phyloP scores from a whole-genome alignment of 495 filamentous ascomycete genomes.

The Aspergillus hancockii region DNA sequence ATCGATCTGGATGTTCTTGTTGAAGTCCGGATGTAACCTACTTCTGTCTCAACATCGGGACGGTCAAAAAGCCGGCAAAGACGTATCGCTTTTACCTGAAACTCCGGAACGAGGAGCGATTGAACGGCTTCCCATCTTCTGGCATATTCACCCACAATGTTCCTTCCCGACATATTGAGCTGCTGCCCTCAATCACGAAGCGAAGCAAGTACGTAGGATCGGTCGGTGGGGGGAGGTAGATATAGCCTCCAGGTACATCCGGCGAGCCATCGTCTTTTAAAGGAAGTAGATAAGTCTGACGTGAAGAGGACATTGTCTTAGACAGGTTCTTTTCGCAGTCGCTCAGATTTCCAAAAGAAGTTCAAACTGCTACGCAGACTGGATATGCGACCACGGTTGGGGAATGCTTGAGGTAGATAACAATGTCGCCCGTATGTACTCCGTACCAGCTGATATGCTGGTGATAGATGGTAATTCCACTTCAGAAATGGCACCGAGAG shows the following conservation, averaged over 20 bases:
- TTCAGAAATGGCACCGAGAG: background rate
- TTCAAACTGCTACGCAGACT: background rate
- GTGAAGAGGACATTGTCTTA: conserved; percentile 30
- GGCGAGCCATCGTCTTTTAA: conserved; percentile 92
- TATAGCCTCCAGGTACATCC: conserved; percentile 84
- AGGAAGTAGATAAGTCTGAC: conserved; percentile 78
- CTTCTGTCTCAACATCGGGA: conserved; percentile 25
- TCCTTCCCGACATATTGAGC: conserved; percentile 90
- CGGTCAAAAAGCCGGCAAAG: conserved; percentile 1
- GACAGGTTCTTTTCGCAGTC: background rate
- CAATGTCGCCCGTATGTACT: background rate
- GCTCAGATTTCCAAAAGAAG: background rate
- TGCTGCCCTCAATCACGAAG: conserved; percentile 93
- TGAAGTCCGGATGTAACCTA: conserved; percentile 90
- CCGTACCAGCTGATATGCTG: background rate
- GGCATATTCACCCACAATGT: conserved; percentile 97
- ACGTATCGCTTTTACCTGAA: conserved; percentile 64
- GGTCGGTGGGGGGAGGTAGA: conserved; percentile 80
- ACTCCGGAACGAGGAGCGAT: conserved; percentile 74
- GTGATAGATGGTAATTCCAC: background rate
- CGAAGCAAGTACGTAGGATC: conserved; percentile 74
- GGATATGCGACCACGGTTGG: background rate
- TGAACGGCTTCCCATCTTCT: conserved; percentile 68
- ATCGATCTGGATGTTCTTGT: conserved; percentile 83
- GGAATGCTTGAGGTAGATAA: background rate